A percentile compares a stretch with the other conserved stretches of the same genome.
Evolutionary conservation across 768 basidiomycete genomes (phyloP).

Genomic region (Amanita pseudoporphyria): DNA sequence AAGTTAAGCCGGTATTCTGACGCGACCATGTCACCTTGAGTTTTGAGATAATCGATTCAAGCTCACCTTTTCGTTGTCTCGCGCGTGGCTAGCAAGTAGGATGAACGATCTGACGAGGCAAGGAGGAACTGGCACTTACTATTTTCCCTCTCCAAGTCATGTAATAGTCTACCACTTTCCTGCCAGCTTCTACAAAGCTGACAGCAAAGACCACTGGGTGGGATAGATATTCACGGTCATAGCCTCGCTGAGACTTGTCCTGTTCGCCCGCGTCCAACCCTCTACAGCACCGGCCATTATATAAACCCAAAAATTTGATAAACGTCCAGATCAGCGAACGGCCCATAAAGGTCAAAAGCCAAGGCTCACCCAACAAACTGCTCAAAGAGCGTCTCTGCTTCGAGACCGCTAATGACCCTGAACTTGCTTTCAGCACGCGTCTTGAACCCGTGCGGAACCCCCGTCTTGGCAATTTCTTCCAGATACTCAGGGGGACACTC

Average conservation of each 20-base stretch:
- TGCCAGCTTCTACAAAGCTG: conserved; percentile 26
- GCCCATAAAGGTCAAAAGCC: neutral
- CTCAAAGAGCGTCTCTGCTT: conserved; percentile 32
- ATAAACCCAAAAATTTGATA: neutral
- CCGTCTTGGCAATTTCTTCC: conserved; percentile 27
- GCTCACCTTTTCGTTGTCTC: conserved; percentile 1
- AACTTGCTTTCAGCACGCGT: conserved; percentile 24
- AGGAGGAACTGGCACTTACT: conserved; percentile 16
- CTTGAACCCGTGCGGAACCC: conserved; percentile 19
- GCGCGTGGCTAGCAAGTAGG: neutral
- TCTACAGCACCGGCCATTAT: conserved; percentile 8
- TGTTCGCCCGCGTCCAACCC: conserved; percentile 13
- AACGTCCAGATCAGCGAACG: neutral
- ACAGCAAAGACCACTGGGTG: conserved; percentile 38
- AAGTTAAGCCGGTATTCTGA: conserved; percentile 21
- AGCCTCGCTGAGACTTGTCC: conserved; percentile 12
- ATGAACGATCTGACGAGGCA: neutral
- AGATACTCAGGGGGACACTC: conserved; percentile 37
- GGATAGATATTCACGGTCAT: conserved; percentile 10
- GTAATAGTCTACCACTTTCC: conserved; percentile 39
- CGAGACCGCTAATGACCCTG: conserved; percentile 31
- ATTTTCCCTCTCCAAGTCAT: conserved; percentile 38
- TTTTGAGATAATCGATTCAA: neutral
- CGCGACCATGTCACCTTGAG: neutral
- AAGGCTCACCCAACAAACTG: conserved; percentile 29